These are phyloP conservation scores for Candida nonsorbophila DNA, from an alignment of 805 yeast species.

Conservation along the genomic window DNA sequence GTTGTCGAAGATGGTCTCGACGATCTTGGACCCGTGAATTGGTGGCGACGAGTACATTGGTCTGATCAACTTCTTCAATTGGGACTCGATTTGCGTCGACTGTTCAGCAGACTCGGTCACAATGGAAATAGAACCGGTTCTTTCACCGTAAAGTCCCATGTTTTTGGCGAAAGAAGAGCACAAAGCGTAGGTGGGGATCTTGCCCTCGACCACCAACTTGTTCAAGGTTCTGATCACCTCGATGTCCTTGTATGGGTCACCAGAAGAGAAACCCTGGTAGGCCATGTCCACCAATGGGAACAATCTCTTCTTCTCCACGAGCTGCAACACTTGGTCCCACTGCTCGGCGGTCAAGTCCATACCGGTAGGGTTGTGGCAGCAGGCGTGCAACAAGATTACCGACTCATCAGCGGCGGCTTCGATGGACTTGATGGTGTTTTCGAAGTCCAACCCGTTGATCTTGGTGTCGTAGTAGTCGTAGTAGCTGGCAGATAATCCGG, in stretches of 20 bases:
- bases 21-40: constrained; percentile 88
- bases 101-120: constrained; percentile 53
- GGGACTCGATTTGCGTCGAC: constrained; percentile 59
- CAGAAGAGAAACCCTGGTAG: constrained; percentile 92
- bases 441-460: constrained; percentile 60
- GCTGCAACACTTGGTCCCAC: constrained; percentile 72
- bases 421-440: constrained; percentile 58
- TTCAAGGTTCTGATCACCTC: constrained; percentile 42
- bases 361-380: constrained; percentile 98
- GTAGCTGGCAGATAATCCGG: constrained; percentile 58
- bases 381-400: constrained; percentile 79
- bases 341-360: constrained; percentile 80
- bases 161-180: constrained; percentile 45
- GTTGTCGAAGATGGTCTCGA: constrained; percentile 65
- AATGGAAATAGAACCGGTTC: constrained; percentile 74
- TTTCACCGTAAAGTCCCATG: constrained; percentile 46
- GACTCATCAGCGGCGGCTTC: constrained; percentile 51
- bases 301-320: constrained; percentile 51
- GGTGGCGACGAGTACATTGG: constrained; percentile 93
- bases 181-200: constrained; percentile 49
- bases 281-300: constrained; percentile 90
- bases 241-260: constrained; percentile 69
- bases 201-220: constrained; percentile 43
- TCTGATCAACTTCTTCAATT: constrained; percentile 76
- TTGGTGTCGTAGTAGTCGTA: constrained; percentile 68